These are phyloP conservation scores for Oryza glaberrima DNA, from an alignment of 176 grass and related monocot species.

Conservation along the genomic window DNA sequence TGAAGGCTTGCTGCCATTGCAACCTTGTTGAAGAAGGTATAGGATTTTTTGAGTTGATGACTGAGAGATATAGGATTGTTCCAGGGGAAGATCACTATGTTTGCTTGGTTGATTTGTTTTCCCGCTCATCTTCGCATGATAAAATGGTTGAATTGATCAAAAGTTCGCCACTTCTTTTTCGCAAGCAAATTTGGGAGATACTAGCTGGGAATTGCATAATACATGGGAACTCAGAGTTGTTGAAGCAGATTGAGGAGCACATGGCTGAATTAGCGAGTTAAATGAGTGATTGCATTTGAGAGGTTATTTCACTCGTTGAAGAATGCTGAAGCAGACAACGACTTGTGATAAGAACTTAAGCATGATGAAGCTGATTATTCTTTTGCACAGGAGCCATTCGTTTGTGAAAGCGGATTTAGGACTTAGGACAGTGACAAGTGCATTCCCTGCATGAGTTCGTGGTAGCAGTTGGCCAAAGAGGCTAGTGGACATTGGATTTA, in stretches of 20 bases:
- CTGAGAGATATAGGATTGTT: slow-evolving; percentile 54
- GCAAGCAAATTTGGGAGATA: slow-evolving; percentile 44
- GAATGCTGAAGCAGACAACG: slow-evolving; percentile 6
- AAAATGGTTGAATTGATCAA: slow-evolving; percentile 56
- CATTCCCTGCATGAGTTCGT: not conserved
- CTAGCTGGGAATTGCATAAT: slow-evolving; percentile 41
- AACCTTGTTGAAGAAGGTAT: slow-evolving; percentile 64
- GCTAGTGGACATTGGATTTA: not conserved
- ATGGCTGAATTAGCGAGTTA: slow-evolving; percentile 16
- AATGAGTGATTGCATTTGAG: not conserved
- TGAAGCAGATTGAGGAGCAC: slow-evolving; percentile 39
- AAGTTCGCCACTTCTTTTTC: slow-evolving; percentile 46
- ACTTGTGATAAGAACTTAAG: slow-evolving; percentile 1
- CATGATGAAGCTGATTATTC: not conserved
- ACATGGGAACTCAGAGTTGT: not conserved
- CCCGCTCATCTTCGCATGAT: slow-evolving; percentile 41
- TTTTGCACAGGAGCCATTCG: slow-evolving; percentile 31
- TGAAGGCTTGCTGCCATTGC: slow-evolving; percentile 61
- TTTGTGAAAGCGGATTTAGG: slow-evolving; percentile 23
- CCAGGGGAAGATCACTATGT: slow-evolving; percentile 57
- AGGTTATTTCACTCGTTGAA: slow-evolving; percentile 21
- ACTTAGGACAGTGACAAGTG: not conserved
- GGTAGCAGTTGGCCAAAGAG: not conserved
- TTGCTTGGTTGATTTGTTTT: slow-evolving; percentile 67
- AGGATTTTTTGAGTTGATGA: slow-evolving; percentile 72